A percentile compares a stretch with the other conserved stretches of the same genome.
phyloP scores from a whole-genome alignment of 164 flowering plant species.

The Vitis cinerea region DNA sequence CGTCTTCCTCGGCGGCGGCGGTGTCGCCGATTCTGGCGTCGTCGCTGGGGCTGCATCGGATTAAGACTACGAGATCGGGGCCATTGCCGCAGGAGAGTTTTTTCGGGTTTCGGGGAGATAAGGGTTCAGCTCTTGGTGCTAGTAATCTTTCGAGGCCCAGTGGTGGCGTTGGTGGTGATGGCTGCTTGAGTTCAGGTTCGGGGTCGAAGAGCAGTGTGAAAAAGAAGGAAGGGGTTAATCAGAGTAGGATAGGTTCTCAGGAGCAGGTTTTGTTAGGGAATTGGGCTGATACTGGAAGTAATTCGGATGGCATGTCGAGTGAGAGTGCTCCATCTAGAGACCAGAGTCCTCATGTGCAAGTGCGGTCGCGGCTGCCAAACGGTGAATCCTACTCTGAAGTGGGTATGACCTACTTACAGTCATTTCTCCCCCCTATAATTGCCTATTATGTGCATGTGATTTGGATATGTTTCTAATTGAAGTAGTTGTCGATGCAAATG shows the following conservation, averaged over 20 bases:
- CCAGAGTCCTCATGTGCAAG: conserved; percentile 50
- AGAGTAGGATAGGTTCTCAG: conserved; percentile 23
- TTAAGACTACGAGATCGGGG: conserved; percentile 86
- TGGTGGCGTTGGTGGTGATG: conserved; percentile 17
- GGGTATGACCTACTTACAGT: conserved; percentile 18
- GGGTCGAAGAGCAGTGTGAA: conserved; percentile 23
- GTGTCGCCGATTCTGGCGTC: conserved; percentile 84
- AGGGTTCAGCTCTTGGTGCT: conserved; percentile 47
- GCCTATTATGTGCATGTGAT: too few species aligned
- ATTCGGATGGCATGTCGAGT: conserved; percentile 47
- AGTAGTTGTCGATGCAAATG: too few species aligned
- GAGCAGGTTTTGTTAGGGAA: conserved; percentile 19
- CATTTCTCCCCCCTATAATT: too few species aligned
- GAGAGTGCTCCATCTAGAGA: conserved; percentile 55
- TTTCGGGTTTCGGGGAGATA: conserved; percentile 55
- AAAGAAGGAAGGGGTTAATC: conserved; percentile 33
- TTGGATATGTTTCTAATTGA: too few species aligned
- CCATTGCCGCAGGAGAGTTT: conserved; percentile 97
- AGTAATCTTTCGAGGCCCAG: conserved; percentile 64
- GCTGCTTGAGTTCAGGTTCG: conserved; percentile 15
- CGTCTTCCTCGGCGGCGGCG: conserved; percentile 9
- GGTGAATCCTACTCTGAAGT: conserved; percentile 42
- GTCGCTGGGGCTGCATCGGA: conserved; percentile 81
- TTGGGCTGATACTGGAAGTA: conserved; percentile 42
- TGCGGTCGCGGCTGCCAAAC: conserved; percentile 41